A percentile compares a stretch with the other conserved stretches of the same genome.
Conservation (phyloP, 129 eudicot species). For the Rutidosis leptorrhynchoides region DNA sequence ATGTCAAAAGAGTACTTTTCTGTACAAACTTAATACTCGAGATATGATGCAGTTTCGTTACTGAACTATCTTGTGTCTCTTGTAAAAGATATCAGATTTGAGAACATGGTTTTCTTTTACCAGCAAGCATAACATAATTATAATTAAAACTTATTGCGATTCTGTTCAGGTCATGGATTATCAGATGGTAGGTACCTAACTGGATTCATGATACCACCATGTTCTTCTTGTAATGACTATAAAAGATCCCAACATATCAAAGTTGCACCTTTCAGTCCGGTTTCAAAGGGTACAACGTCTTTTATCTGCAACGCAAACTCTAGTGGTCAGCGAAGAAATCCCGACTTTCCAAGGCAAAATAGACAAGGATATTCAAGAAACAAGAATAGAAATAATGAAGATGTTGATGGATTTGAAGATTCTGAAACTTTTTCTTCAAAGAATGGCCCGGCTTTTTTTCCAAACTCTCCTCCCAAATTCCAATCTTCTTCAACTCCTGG, state of each 20-base stretch:
- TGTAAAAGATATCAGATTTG: no score
- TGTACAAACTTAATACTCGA: not conserved
- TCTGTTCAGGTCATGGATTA: constrained; percentile 55
- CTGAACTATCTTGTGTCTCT: no score
- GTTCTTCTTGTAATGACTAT: constrained; percentile 43
- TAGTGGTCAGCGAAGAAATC: constrained; percentile 65
- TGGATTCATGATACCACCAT: constrained; percentile 38
- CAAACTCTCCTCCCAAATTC: constrained; percentile 42
- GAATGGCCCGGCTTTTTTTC: constrained; percentile 55
- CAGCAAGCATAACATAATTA: not conserved
- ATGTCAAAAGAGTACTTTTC: not conserved
- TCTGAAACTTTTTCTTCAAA: constrained; percentile 56
- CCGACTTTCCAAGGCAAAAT: constrained; percentile 71
- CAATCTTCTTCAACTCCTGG: constrained; percentile 70
- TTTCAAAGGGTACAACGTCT: constrained; percentile 36
- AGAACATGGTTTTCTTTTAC: not conserved
- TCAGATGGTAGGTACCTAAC: constrained; percentile 51
- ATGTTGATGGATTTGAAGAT: constrained; percentile 58
- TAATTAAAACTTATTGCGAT: not conserved
- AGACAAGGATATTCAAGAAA: constrained; percentile 40
- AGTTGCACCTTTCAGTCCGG: constrained; percentile 24
- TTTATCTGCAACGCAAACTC: constrained; percentile 65
- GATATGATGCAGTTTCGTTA: no score
- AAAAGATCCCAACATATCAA: constrained; percentile 37
- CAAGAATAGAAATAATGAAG: constrained; percentile 58